A percentile compares a stretch with the other conserved stretches of the same genome.
Evolutionary conservation across 371 early-diverging fungal genomes (phyloP).

Genomic region (Mortierella sp.): DNA sequence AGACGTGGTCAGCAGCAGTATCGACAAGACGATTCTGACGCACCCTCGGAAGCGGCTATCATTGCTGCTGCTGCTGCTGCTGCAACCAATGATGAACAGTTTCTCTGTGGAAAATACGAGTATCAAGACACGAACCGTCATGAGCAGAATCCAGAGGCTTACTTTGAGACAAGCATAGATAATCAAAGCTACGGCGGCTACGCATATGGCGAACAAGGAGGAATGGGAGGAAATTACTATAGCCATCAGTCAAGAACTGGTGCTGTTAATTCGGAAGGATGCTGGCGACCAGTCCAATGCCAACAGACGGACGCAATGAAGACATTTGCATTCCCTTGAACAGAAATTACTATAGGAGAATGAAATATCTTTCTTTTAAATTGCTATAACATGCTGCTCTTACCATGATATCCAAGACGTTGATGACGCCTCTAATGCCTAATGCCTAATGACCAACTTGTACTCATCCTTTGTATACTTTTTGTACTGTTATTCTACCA

Average conservation of each 20-base stretch:
- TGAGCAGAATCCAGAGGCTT: conserved; percentile 7
- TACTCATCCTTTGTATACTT: background rate
- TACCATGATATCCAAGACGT: background rate
- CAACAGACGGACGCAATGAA: conserved; percentile 9
- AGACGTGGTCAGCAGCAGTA: background rate
- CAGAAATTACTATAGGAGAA: background rate
- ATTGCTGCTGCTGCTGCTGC: background rate
- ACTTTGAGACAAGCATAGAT: conserved; percentile 18
- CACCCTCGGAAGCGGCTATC: conserved; percentile 3
- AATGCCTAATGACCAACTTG: background rate
- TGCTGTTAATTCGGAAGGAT: conserved; percentile 1
- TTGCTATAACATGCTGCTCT: background rate
- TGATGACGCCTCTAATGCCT: background rate
- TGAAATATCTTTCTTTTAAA: too few relatives aligned
- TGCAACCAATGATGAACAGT: background rate
- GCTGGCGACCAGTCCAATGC: conserved; percentile 14
- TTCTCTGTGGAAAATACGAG: background rate
- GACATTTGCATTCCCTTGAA: conserved; percentile 20
- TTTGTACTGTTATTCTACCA: background rate
- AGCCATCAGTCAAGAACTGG: conserved; percentile 7
- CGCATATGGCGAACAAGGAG: background rate
- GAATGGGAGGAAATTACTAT: background rate
- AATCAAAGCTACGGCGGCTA: conserved; percentile 1
- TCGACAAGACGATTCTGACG: background rate
- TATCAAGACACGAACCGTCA: background rate